Conservation (phyloP, 148 eudicot genomes). For the Bassia scoparia region DNA sequence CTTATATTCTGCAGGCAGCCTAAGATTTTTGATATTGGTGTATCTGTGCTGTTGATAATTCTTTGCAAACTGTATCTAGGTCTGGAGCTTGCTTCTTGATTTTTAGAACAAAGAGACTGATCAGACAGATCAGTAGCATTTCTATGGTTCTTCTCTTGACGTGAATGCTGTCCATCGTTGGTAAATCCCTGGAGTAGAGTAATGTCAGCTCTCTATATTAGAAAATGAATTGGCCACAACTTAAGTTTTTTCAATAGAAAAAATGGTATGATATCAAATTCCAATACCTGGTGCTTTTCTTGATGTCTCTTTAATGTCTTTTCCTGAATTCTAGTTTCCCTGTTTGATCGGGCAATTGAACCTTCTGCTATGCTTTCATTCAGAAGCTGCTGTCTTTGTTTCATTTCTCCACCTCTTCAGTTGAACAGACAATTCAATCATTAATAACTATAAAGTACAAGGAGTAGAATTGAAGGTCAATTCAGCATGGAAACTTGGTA, state of each 20-base stretch:
- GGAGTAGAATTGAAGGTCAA: not conserved
- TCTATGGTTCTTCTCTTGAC: conserved; percentile 18
- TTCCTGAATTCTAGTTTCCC: conserved; percentile 48
- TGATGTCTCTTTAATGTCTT: conserved; percentile 22
- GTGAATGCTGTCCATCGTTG: conserved; percentile 12
- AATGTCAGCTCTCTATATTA: not conserved
- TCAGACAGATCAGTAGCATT: conserved; percentile 4
- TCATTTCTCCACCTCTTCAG: conserved; percentile 75
- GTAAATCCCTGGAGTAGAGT: conserved; percentile 19
- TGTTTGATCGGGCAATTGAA: conserved; percentile 48
- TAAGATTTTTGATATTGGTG: conserved; percentile 1
- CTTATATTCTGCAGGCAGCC: conserved; percentile 6
- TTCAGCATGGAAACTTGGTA: not conserved
- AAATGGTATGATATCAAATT: not conserved
- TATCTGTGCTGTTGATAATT: conserved; percentile 8
- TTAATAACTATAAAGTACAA: too few relatives aligned
- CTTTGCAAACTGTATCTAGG: conserved; percentile 10
- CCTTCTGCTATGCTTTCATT: conserved; percentile 78
- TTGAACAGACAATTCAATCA: not conserved
- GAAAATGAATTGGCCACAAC: not conserved
- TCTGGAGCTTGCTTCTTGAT: not conserved
- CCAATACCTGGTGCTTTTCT: conserved; percentile 25
- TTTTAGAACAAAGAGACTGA: not conserved
- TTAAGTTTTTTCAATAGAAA: not conserved
- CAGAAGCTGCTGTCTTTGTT: conserved; percentile 51